These are phyloP conservation scores for Ceratocystis albifundus DNA, from an alignment of 2,329 filamentous ascomycete genomes.

Conservation along the genomic window DNA sequence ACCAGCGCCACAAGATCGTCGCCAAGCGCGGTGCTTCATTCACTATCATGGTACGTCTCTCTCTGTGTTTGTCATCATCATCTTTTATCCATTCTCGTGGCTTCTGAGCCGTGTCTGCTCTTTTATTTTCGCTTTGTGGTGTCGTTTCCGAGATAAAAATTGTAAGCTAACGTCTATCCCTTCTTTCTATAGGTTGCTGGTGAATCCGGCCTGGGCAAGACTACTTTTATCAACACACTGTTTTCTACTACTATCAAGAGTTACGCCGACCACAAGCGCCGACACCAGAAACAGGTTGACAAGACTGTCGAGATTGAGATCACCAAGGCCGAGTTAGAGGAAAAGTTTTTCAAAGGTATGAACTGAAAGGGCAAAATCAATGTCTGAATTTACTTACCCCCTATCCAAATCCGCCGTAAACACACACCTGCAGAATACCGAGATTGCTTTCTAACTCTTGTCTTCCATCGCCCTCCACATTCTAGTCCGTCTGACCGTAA, in stretches of 20 bases:
- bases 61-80: background rate
- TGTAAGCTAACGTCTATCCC: too few species aligned
- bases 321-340: constrained; percentile 97
- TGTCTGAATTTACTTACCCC: background rate
- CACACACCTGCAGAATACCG: constrained; percentile 25
- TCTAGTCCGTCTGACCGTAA: constrained; percentile 90
- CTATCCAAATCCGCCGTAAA: constrained; percentile 2
- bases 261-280: constrained; percentile 98
- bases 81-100: background rate
- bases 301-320: constrained; percentile 99
- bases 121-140: background rate
- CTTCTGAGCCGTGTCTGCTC: background rate
- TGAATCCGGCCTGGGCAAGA: constrained; percentile 97
- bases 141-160: too few species aligned
- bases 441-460: constrained; percentile 19
- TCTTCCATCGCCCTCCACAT: background rate
- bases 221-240: constrained; percentile 99
- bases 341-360: constrained; percentile 99
- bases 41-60: constrained; percentile 79
- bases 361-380: background rate
- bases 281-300: constrained; percentile 98
- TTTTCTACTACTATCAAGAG: constrained; percentile 99
- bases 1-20: constrained; percentile 66
- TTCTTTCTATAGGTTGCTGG: constrained; percentile 63
- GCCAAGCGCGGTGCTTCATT: constrained; percentile 86